Base-by-base conservation (phyloP, 1,284 basidiomycete genomes). In the Malassezia globosa region DNA sequence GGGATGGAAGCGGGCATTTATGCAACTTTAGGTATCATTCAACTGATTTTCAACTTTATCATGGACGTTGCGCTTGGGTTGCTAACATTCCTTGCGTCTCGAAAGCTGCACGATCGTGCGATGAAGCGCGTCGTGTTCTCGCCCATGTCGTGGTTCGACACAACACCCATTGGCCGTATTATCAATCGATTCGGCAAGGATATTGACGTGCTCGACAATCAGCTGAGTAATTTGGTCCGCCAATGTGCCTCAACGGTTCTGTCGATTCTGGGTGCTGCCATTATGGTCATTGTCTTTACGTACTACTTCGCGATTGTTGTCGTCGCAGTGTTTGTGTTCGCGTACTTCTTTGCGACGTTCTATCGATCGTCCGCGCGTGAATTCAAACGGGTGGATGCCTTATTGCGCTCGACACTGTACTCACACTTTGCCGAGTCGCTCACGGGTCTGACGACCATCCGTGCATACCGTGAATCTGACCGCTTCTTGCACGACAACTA, bases 351-450 rank as follows among this genome's bases (percentile, higher is more conserved):
- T 45, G 83, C 85, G 5, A 70, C 77, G 4, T 92, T 90, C 75
- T 95, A 95, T 70, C 81, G 87, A 34, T 78, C 82, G 1, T 86
- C 84, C 63, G 87, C 89, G 3, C 78, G 88, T 61, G 88, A 94
- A 70, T 76, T 94, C 59, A 94, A 94, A 77, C 77, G 82, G 10
- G 68, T 84, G 14, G 83, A 84, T 64, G 82, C 82, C 0, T 61
- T 84, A 10, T 76, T 84, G 61, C 66, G 73, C 13, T 83, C 81
- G 1, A 72, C 80, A 2, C 74, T 87, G n/a, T 88, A 89, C 66
- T 81, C 84, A 6, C 85, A 88, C 72, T 80, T 89, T 68, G 83
- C 82, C 40, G 90, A 95, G 73, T 83, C 82, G n/a, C 76, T 92
- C 7, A 81, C 82, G 7, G 87, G 87, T 18, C 74, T 90, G 36